Conservation (phyloP, 768 basidiomycete genomes). For the Mycena haematopus region DNA sequence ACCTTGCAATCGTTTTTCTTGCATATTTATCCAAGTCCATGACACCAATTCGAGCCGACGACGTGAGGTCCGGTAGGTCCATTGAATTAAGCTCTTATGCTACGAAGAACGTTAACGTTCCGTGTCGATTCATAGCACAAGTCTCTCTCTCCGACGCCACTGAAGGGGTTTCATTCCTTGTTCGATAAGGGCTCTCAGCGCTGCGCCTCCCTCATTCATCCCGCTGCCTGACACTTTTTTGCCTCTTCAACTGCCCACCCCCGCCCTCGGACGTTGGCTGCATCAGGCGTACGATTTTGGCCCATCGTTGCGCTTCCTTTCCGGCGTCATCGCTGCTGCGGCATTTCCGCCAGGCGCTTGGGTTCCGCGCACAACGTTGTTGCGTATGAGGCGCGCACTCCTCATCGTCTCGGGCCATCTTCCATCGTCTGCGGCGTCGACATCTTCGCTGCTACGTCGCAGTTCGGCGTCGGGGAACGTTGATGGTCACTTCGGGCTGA, state of each 20-base stretch:
- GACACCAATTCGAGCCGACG: neutral
- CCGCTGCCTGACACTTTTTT: neutral
- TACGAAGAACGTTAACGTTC: neutral
- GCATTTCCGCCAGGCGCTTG: constrained; percentile 5
- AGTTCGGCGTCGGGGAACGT: neutral
- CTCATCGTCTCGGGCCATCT: neutral
- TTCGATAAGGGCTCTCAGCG: neutral
- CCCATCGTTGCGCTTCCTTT: constrained; percentile 1
- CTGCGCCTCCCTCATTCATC: neutral
- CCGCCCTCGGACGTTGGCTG: neutral
- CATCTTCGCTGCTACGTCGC: neutral
- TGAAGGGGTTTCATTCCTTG: neutral
- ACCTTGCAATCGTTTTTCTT: too few species aligned
- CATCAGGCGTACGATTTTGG: neutral
- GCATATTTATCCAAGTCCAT: neutral
- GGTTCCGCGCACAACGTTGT: neutral
- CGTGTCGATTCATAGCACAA: constrained; percentile 1
- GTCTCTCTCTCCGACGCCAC: neutral
- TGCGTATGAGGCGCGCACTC: neutral
- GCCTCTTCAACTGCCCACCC: neutral
- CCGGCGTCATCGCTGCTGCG: constrained; percentile 1
- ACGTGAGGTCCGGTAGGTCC: neutral
- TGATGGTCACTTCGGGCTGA: neutral
- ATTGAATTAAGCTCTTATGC: constrained; percentile 1
- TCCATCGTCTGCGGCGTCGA: neutral